Evolutionary conservation across 129 eudicot genomes (phyloP), one percentile per base, ranked within the genome.

Genomic region (Ambrosia artemisiifolia): DNA sequence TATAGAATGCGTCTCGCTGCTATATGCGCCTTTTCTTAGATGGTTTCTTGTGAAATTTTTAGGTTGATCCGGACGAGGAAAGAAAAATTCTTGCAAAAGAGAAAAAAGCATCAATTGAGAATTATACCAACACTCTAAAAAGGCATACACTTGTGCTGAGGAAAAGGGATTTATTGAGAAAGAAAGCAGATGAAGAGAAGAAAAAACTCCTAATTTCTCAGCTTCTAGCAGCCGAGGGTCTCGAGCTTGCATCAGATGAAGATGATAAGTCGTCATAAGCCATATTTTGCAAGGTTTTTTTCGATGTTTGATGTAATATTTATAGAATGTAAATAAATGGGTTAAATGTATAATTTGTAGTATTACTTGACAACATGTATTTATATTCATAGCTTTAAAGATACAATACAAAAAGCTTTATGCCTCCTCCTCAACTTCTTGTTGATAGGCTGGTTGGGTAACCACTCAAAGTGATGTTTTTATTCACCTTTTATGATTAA

Each of bases 51-150:
- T 46, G 78, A 48, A 67, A 66, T 30, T 43, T 28, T 64, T 81
- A 94, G 99, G 78, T 85, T 34, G 97, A 94, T 74, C 97, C 99
- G 2, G 99, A 94, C 34, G 99, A 94, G 69, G 99, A 94, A 79
- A 88, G 96, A 83, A 88, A 67, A 72, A 81, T 94, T 36, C 73
- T 94, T 36, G 97, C 91, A 49, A 90, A 81, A 78, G 99, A 90
- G 78, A 94, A 79, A 65, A 90, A 90, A 86, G 94, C 96, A 7
- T 88, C 96, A 0, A 56, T 81, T 51, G 97, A 94, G 78, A 84
- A 88, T 57, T 88, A 71, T 69, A 76, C 78, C 54, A 90, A 72
- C 68, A 94, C 97, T 6, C 65, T 94, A 43, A 90, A 78, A 71
- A 82, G 99, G 71, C 97, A 94, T 67, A 87, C 97, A 5, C 99